These are phyloP conservation scores for Chondrostereum purpureum DNA, from an alignment of 1,284 basidiomycete species.

Conservation along the genomic window DNA sequence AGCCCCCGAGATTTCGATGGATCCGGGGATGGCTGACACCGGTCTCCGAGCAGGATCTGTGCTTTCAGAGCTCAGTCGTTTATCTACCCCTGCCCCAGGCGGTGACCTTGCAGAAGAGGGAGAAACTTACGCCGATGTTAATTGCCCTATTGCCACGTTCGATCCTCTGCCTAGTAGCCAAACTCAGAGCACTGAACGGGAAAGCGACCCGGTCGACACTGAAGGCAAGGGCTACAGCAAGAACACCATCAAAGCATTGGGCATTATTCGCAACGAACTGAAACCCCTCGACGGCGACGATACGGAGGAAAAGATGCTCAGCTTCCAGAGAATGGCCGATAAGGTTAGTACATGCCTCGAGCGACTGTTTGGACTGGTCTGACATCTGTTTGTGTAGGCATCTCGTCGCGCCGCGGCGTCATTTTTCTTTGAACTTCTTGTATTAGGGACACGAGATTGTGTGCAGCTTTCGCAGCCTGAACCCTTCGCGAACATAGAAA, in stretches of 20 bases:
- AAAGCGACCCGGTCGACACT: conserved; percentile 30
- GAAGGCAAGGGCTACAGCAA: conserved; percentile 78
- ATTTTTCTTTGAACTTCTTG: conserved; percentile 97
- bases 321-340: conserved; percentile 68
- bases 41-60: conserved; percentile 35
- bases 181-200: conserved; percentile 31
- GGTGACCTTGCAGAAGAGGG: conserved; percentile 48
- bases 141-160: conserved; percentile 79
- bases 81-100: conserved; percentile 64
- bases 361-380: conserved; percentile 6
- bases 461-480: conserved; percentile 71
- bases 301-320: conserved; percentile 52
- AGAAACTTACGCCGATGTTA: conserved; percentile 59
- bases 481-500: conserved; percentile 82
- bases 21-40: conserved; percentile 22
- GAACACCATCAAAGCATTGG: conserved; percentile 86
- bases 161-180: conserved; percentile 59
- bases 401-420: conserved; percentile 86
- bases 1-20: conserved; percentile 29
- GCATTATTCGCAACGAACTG: conserved; percentile 76
- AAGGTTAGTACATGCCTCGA: conserved; percentile 44
- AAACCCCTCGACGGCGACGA: conserved; percentile 45
- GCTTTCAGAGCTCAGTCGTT: conserved; percentile 51
- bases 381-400: conserved; percentile 41
- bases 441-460: conserved; percentile 89